Base-by-base conservation (phyloP, 345 rosid species). In the Sonneratia caseolaris region DNA sequence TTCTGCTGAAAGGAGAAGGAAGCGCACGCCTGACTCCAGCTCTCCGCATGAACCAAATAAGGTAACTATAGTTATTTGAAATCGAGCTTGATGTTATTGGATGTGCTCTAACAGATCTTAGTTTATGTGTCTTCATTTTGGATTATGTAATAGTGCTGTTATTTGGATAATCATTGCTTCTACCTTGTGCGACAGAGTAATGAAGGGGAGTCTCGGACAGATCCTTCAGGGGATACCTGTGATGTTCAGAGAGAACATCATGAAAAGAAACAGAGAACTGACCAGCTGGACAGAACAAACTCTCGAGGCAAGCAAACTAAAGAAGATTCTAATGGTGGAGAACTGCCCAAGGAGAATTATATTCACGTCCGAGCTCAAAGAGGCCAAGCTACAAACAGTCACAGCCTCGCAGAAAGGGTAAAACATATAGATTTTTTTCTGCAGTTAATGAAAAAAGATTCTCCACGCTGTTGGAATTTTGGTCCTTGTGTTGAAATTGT, bases 331-430 rank as follows among this genome's bases (percentile, higher is more conserved):
- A 75, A 81, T 16, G 82, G 86, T 24, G 93, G 82, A 75, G 96
- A 90, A 78, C 89, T 83, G 65, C 82, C 88, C 2, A 88, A 90
- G 78, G 98, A 88, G 36, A 79, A 86, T 82, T 94, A 91, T 79
- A 85, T 91, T 81, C 98, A 91, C 75, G 83, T 94, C 79, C 88
- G 98, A 77, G 98, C 98, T 59, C 83, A 91, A 81, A 85, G 97
- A 80, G 98, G 98, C 78, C 96, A 88, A 74, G 98, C 98, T 76
- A 91, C 98, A 64, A 94, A 91, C 79, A 91, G 96, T 79, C 98
- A 94, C 77, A 94, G 95, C 80, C 95, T 94, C 70, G 98, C 98
- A 42, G 97, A 94, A 79, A 88, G 97, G 89, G 98, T 94, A 85
- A 62, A 86, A 56, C 55, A 68, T 71, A 61, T 15, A 68, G 27